Evolutionary conservation across 257 asterid species (phyloP).

Genomic region (Solanum virginianum): DNA sequence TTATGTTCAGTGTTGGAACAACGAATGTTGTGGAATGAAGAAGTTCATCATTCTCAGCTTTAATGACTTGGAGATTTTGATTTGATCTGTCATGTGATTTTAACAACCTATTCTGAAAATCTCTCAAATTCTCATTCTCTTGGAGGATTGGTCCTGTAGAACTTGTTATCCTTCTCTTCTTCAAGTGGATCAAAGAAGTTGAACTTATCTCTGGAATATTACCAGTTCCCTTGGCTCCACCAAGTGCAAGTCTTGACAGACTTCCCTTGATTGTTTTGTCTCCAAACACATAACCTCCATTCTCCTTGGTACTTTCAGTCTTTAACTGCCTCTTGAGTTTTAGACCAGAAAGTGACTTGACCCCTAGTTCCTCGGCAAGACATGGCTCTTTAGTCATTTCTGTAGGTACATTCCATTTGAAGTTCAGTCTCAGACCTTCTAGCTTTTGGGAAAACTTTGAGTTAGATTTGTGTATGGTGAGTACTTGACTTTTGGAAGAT

Average conservation of each 20-base stretch:
- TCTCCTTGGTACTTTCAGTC: not conserved
- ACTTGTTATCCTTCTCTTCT: not conserved
- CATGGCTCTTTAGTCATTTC: conserved; percentile 3
- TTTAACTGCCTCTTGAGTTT: conserved; percentile 1
- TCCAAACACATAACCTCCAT: not conserved
- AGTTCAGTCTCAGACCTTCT: conserved; percentile 1
- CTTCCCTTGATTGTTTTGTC: not conserved
- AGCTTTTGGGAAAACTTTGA: conserved; percentile 1
- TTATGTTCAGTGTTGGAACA: not conserved
- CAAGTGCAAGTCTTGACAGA: not conserved
- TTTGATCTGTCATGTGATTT: not conserved
- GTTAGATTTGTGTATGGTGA: not conserved
- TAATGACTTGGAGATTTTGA: not conserved
- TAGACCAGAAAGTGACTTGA: conserved; percentile 1
- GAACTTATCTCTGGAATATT: not conserved
- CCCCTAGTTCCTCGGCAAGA: conserved; percentile 9
- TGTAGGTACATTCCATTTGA: not conserved
- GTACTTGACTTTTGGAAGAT: not conserved
- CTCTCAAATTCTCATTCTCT: not conserved
- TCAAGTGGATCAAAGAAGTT: conserved; percentile 1
- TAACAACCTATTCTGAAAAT: not conserved
- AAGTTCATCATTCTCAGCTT: not conserved
- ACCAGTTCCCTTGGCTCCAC: not conserved
- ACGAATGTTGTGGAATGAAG: not conserved
- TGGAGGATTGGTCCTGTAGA: not conserved